Evolutionary conservation across 2,329 filamentous ascomycete genomes (phyloP), one percentile per base, ranked within the genome.

Genomic region (Colletotrichum kahawae): DNA sequence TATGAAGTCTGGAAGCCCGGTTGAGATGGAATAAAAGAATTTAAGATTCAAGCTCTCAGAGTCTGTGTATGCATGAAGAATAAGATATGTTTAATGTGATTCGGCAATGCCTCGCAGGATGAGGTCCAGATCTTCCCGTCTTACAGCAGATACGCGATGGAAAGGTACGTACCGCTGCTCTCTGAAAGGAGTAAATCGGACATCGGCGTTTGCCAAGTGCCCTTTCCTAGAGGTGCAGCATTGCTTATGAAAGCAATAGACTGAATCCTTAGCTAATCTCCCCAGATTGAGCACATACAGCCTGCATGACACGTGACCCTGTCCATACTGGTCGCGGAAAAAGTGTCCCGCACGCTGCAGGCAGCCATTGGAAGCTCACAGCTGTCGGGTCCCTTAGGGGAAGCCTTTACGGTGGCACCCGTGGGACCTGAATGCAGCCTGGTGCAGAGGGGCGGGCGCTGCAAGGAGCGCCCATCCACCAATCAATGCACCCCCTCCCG

Each of bases 401-500:
- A 48, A 51, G 43, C 43, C 43, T 51, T n/a, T 51, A 21, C 43
- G 43, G 43, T 51, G 43, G 43, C 43, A 10, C 43, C 43, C 27
- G 13, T 57, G 21, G 54, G 54, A 57, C 24, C 33, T 63, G 27
- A 36, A 63, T 66, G 36, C 38, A 72, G 69, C 56, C 63, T 72
- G 63, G 38, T 51, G 43, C n/a, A 51, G 43, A 21, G 43, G n/a
- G 43, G n/a, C 60, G n/a, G 31, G n/a, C 24, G 68, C 54, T 75
- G 62, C 68, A 75, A 56, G 72, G 72, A 75, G 56, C 27, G 31
- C 38, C 56, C 54, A 34, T 62, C 57, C 63, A 72, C 72, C 72
- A 75, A 75, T 75, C 57, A 75, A 72, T 75, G 72, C 69, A 21
- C 57, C 18, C 34, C 36, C n/a, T 57, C 72, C 48, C 63, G 63